Evolutionary conservation across 2,329 filamentous ascomycete genomes (phyloP).

Genomic region (Zarea fungicola): DNA sequence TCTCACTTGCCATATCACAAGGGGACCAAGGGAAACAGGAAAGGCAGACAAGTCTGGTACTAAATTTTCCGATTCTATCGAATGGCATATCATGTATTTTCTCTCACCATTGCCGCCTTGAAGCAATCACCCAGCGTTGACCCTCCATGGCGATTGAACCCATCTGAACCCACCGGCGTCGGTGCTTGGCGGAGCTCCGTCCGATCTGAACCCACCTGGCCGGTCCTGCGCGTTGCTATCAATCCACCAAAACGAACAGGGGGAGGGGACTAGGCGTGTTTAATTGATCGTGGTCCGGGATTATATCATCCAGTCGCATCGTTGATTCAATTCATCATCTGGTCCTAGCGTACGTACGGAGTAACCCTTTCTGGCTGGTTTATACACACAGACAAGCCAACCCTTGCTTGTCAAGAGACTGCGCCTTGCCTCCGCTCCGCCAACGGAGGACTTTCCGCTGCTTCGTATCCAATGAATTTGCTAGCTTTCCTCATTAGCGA

Average conservation of each 20-base stretch:
- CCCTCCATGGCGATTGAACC: no score
- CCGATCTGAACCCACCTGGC: constrained; percentile 10
- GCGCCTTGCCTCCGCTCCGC: not conserved
- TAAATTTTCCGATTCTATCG: not conserved
- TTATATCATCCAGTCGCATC: not conserved
- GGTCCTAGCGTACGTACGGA: no score
- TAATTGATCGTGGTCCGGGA: not conserved
- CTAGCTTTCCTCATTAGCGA: not conserved
- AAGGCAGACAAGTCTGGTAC: no score
- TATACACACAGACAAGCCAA: no score
- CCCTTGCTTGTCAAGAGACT: no score
- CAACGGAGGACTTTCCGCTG: not conserved
- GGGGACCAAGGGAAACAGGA: no score
- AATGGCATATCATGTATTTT: not conserved
- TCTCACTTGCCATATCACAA: no score
- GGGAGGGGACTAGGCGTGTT: not conserved
- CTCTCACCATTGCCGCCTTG: not conserved
- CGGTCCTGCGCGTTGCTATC: no score
- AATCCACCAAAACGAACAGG: not conserved
- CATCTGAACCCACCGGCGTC: constrained; percentile 7
- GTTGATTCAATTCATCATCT: no score
- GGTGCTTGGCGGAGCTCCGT: constrained; percentile 9
- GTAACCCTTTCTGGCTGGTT: no score
- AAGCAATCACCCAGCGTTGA: no score
- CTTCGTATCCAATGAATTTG: not conserved